Base-by-base conservation (phyloP, 805 yeast species). In the Peterozyma toletana region DNA sequence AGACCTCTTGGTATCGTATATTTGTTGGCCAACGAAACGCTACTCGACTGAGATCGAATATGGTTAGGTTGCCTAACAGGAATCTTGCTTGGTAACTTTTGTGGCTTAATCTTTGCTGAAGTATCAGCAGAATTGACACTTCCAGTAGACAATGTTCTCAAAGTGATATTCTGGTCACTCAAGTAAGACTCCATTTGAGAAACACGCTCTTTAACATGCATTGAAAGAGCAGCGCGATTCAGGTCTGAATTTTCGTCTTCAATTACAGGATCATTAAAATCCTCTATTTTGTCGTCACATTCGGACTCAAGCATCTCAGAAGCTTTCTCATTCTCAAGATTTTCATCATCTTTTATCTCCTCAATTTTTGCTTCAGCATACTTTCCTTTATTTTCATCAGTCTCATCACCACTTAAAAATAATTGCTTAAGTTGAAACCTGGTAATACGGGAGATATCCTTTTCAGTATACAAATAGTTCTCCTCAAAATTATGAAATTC, bases 401-500 rank as follows among this genome's bases (percentile, higher is more conserved):
- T 29, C 11, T 49, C 58, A 35, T 68, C 62, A 44, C 70, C 72
- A 44, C 80, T 89, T 54, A 77, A 63, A 51, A 91, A 80, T 40
- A 90, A 70, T 51, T 82, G 84, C 48, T 81, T 78, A 54, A 91
- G 66, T 57, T 91, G 98, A 53, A 83, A 82, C 3, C 96, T 85
- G 1, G 99, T 90, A 37, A 93, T 86, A 49, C 87, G 73, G 5
- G 95, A 81, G 51, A 93, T 86, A 70, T 93, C 99, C 54, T 83
- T 86, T 59, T 93, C 98, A 9, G 95, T 80, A 1, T 98, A 98
- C 47, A 91, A 72, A 56, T 75, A 93, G 16, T 72, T 71, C 37
- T 73, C 73, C 47, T 86, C 97, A 64, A 93, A 91, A 7, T 78
- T 84, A 33, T 78, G 73, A 54, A 93, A 89, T 45, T 83, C 95